Base-by-base conservation (phyloP, 306 rosid species). In the Trichosanthes truncata region DNA sequence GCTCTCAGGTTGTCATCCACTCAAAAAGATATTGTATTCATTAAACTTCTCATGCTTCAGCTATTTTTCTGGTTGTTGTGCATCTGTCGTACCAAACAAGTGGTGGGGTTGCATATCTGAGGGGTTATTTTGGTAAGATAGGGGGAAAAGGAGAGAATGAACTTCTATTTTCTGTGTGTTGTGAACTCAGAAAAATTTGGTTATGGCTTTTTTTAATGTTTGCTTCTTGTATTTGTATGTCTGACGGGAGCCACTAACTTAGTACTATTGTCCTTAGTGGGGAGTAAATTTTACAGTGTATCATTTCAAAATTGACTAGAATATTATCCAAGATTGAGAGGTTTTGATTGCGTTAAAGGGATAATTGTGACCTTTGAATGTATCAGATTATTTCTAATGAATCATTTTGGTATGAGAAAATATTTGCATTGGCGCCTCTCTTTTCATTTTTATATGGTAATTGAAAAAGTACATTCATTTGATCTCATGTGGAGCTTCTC, bases 1-100 rank as follows among this genome's bases (percentile, higher is more conserved):
- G 88, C 91, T 68, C 93, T 95, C 91, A 95, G 99, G 99, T 95
- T 81, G 76, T 80, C 87, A 48, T 88, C 81, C 79, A 53, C 74
- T 82, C 65, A 82, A 49, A 53, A 29, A 18, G 69, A 77, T 82
- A 74, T 61, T 74, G 52, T 35, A 29, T 78, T 23, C 38, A 11
- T 78, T 23, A 26, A 31, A 73, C 15, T 67, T 38, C 74, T 80
- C 23, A 26, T 41, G 80, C 14, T 35, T 35, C 69, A 55, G 5
- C n/a, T 36, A 38, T 53, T 23, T n/a, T 17, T 23, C 23, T 53
- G 20, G 65, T 76, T 18, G 51, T 38, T 52, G 67, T 53, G 59
- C 49, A 9, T 76, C 33, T 76, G 51, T 67, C 25, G 36, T 43
- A 41, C 20, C 76, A 21, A 69, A 23, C 35, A 41, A 21, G 55